Conservation (phyloP, 108 stramenopile genomes). For the Cylindrotheca closterium region DNA sequence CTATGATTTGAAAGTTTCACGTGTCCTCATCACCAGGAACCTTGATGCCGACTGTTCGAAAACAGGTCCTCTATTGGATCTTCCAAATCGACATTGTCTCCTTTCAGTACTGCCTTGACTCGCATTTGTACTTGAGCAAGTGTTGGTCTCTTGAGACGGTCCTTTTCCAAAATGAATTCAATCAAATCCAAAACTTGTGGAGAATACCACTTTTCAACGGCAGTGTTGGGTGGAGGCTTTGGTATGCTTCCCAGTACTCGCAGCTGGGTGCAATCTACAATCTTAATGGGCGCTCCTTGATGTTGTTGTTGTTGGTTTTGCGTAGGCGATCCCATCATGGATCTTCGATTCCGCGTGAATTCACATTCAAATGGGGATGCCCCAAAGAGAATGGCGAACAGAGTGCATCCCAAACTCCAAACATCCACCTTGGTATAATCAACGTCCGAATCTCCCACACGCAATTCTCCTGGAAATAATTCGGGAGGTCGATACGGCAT, state of each 20-base stretch:
- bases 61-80: neutral
- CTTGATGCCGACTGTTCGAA: neutral
- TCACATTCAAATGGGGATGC: conserved; percentile 78
- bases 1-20: too few species aligned
- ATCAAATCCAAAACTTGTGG: conserved; percentile 17
- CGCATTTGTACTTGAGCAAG: conserved; percentile 25
- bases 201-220: conserved; percentile 40
- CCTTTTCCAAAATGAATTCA: conserved; percentile 33
- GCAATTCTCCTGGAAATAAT: conserved; percentile 75
- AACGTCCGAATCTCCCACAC: conserved; percentile 38
- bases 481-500: conserved; percentile 86
- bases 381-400: conserved; percentile 83
- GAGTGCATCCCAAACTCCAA: conserved; percentile 76
- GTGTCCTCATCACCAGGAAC: too few species aligned
- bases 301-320: conserved; percentile 15
- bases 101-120: conserved; percentile 11
- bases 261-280: conserved; percentile 73
- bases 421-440: conserved; percentile 78
- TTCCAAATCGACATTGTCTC: conserved; percentile 7
- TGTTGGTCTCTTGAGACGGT: conserved; percentile 30
- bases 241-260: conserved; percentile 37
- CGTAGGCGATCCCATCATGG: conserved; percentile 4
- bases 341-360: conserved; percentile 28
- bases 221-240: conserved; percentile 14
- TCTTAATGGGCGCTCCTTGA: conserved; percentile 1